These are phyloP conservation scores for Leucocoprinus leucothites DNA, from an alignment of 768 basidiomycete species.

Conservation along the genomic window DNA sequence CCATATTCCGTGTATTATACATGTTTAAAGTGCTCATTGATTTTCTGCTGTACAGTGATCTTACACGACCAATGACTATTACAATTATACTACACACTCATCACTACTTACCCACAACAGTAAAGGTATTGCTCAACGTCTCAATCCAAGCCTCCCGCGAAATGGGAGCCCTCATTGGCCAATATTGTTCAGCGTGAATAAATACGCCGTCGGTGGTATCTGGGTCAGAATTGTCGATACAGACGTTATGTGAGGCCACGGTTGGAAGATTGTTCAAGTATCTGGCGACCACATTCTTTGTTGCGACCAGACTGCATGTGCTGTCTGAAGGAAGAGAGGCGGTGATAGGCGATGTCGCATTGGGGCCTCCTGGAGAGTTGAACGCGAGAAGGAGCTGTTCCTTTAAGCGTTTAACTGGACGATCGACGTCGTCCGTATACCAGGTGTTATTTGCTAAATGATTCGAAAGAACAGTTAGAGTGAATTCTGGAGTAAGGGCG, in stretches of 20 bases:
- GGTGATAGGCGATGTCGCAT: constrained; percentile 26
- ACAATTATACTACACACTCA: too few relatives aligned
- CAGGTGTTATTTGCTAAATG: constrained; percentile 25
- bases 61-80: too few relatives aligned
- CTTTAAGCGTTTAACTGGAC: constrained; percentile 35
- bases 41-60: too few relatives aligned
- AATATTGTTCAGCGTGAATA: constrained; percentile 40
- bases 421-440: constrained; percentile 32
- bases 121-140: constrained; percentile 31
- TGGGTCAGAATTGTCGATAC: constrained; percentile 20
- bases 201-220: constrained; percentile 28
- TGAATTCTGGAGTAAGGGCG: background rate
- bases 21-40: too few relatives aligned
- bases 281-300: constrained; percentile 44
- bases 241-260: constrained; percentile 25
- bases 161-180: constrained; percentile 16
- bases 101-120: background rate
- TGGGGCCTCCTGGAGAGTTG: background rate
- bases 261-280: constrained; percentile 35
- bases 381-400: constrained; percentile 26
- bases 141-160: constrained; percentile 32
- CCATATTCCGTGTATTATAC: too few relatives aligned
- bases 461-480: background rate
- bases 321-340: constrained; percentile 39
- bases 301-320: constrained; percentile 37